Conservation (phyloP, 2,329 filamentous ascomycete species). For the Fusarium abutilonis region DNA sequence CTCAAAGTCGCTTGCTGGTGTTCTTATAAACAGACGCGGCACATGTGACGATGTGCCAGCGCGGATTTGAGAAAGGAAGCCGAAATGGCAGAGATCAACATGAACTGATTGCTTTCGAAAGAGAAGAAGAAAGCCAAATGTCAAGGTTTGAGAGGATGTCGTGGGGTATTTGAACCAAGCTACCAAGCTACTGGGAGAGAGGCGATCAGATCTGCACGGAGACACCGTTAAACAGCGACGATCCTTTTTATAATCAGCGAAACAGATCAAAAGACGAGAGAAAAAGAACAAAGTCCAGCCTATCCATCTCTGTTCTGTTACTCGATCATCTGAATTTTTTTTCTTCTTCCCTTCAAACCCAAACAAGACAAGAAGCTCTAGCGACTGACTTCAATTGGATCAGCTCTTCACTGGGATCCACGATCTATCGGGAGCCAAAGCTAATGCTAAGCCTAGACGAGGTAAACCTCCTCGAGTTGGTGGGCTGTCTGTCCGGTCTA, state of each 20-base stretch:
- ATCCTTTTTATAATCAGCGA: conserved; percentile 10
- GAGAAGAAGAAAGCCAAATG: not conserved
- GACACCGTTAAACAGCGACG: conserved; percentile 31
- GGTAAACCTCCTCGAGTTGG: conserved; percentile 33
- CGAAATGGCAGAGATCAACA: conserved; percentile 35
- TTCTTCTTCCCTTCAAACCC: conserved; percentile 8
- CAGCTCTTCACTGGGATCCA: conserved; percentile 13
- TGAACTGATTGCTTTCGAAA: conserved; percentile 21
- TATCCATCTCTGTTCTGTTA: not conserved
- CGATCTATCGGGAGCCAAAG: conserved; percentile 37
- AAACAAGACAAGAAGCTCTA: conserved; percentile 30
- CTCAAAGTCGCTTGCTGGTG: conserved; percentile 69
- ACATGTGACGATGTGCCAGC: conserved; percentile 56
- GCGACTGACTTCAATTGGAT: conserved; percentile 7
- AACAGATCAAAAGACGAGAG: conserved; percentile 1
- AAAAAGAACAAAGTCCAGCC: conserved; percentile 10
- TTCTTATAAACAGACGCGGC: conserved; percentile 55
- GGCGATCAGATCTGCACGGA: conserved; percentile 31
- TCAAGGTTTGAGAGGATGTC: conserved; percentile 1
- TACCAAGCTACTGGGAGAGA: conserved; percentile 4
- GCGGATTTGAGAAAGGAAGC: conserved; percentile 26
- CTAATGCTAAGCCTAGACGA: conserved; percentile 15
- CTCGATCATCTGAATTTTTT: conserved; percentile 40
- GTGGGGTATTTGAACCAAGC: conserved; percentile 22
- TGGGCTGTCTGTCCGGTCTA: not conserved